Percentiles rank a stretch among this genome's conserved stretches.
These are phyloP conservation scores for Lotus japonicus DNA, from an alignment of 306 rosid species.

Conservation along the genomic window DNA sequence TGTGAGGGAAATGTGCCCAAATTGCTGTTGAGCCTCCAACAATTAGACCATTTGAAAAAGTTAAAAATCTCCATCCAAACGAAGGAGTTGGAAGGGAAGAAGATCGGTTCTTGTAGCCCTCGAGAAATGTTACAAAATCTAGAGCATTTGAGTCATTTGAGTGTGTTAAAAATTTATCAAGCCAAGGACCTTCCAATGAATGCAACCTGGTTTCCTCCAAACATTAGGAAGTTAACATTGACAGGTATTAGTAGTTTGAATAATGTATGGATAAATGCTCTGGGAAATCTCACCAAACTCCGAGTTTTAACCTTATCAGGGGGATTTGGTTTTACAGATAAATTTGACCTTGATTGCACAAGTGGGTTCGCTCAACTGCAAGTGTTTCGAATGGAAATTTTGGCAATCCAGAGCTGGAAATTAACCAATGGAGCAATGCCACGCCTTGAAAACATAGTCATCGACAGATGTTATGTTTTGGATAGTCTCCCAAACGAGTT, in stretches of 20 bases:
- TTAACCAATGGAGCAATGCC: conserved; percentile 11
- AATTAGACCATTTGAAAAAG: neutral
- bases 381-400: neutral
- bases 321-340: too few species aligned
- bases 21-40: neutral
- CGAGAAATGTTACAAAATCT: neutral
- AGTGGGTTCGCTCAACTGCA: neutral
- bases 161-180: too few species aligned
- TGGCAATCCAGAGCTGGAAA: neutral
- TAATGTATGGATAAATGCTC: neutral
- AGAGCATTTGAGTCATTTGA: too few species aligned
- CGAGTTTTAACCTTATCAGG: neutral
- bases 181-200: too few species aligned
- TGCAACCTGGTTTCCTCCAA: too few species aligned
- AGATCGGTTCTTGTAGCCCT: neutral
- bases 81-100: neutral
- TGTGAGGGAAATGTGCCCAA: neutral
- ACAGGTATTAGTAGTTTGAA: neutral
- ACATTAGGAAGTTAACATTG: neutral
- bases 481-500: conserved; percentile 12
- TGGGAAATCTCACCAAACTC: conserved; percentile 17
- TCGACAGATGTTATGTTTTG: rapidly evolving
- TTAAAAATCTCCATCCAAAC: neutral
- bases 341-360: neutral
- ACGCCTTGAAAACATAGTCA: neutral